Evolutionary conservation across 1,284 basidiomycete species (phyloP).

Genomic region (Leccinum laetum): DNA sequence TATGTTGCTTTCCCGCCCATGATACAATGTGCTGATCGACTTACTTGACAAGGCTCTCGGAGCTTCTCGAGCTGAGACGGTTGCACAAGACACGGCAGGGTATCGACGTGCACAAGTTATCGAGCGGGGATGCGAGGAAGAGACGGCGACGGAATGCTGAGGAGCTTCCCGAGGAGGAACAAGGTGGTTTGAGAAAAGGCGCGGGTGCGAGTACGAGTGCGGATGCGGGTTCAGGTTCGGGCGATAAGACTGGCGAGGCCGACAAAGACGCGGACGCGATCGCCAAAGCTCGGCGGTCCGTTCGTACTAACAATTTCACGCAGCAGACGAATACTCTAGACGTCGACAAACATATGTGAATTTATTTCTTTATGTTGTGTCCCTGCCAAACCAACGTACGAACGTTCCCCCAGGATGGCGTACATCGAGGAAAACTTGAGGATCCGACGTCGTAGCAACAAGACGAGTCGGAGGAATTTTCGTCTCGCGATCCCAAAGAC

Average conservation of each 20-base stretch:
- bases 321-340: conserved; percentile 66
- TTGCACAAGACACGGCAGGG: conserved; percentile 77
- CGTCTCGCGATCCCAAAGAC: too few species aligned
- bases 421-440: too few species aligned
- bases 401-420: not conserved
- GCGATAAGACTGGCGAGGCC: too few species aligned
- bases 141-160: conserved; percentile 61
- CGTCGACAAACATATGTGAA: conserved; percentile 95
- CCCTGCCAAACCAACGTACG: too few species aligned
- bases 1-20: not conserved
- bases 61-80: conserved; percentile 84
- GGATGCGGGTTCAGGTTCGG: too few species aligned
- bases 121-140: conserved; percentile 80
- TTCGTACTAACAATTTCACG: conserved; percentile 92
- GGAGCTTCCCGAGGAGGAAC: conserved; percentile 42
- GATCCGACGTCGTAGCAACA: too few species aligned
- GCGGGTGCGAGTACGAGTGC: conserved; percentile 31
- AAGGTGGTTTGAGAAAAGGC: conserved; percentile 51
- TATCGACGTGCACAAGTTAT: conserved; percentile 85
- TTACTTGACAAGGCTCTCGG: conserved; percentile 56
- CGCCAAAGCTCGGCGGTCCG: conserved; percentile 30
- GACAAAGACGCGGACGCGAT: too few species aligned
- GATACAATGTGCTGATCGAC: not conserved
- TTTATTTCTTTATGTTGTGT: too few species aligned
- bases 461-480: too few species aligned